These are phyloP conservation scores for Saccharum hybrid DNA, from an alignment of 202 grass and related monocot genomes.

Conservation along the genomic window DNA sequence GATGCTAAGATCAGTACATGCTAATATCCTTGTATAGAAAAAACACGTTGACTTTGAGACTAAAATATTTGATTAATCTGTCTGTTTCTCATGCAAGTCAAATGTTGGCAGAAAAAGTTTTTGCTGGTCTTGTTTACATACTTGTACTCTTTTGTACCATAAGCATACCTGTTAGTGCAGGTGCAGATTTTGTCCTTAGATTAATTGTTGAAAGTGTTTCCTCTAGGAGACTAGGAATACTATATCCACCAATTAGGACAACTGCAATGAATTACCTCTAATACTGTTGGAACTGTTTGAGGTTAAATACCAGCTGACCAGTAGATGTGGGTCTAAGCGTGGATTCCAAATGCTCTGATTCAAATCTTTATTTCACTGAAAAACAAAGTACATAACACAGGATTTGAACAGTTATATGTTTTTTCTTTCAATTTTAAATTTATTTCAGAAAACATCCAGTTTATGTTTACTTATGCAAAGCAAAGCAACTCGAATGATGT, in stretches of 20 bases:
- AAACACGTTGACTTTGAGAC: background rate
- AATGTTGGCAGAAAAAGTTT: conserved; percentile 8
- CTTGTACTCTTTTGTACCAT: background rate
- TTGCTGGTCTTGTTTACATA: background rate
- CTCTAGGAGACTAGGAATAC: conserved; percentile 16
- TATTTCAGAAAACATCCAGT: background rate
- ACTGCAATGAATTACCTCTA: conserved; percentile 3
- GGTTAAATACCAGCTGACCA: conserved; percentile 2
- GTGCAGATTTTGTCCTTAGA: conserved; percentile 1
- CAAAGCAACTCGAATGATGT: background rate
- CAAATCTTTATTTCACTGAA: background rate
- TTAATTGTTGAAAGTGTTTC: conserved; percentile 4
- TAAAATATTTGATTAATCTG: background rate
- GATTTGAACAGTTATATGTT: background rate
- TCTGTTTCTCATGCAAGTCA: conserved; percentile 13
- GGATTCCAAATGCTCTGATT: conserved; percentile 11
- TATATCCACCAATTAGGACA: background rate
- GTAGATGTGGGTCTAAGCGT: background rate
- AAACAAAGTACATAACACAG: background rate
- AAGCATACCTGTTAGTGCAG: background rate
- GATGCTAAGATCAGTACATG: background rate
- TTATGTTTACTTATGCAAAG: conserved; percentile 28
- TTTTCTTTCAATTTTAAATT: background rate
- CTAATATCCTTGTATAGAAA: background rate
- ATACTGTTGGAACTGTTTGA: conserved; percentile 4